phyloP scores from a whole-genome alignment of 352 stramenopile genomes.

The Aphanomyces cochlioides region DNA sequence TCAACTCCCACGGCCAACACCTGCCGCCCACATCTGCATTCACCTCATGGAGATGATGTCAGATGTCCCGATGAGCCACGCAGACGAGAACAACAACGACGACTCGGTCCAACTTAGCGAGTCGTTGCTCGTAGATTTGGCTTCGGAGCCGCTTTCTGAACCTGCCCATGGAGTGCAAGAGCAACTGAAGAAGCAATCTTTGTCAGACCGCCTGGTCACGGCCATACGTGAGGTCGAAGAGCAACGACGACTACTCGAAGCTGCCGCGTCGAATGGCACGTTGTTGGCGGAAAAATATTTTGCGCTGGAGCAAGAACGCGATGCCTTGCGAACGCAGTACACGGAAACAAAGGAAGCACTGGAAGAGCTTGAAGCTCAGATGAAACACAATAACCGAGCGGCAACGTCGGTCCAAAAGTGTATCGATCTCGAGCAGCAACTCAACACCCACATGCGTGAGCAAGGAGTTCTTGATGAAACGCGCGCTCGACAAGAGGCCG shows the following conservation, averaged over 20 bases:
- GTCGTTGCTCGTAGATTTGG: not conserved
- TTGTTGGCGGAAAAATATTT: conserved; percentile 24
- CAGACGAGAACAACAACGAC: not conserved
- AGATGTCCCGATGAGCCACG: not conserved
- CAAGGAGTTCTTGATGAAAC: conserved; percentile 1
- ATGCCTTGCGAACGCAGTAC: conserved; percentile 2
- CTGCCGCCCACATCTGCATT: not conserved
- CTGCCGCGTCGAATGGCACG: conserved; percentile 13
- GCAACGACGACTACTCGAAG: conserved; percentile 14
- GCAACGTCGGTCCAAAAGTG: conserved; percentile 19
- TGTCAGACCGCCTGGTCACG: not conserved
- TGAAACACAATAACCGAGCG: not conserved
- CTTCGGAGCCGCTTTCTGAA: not conserved
- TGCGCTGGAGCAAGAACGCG: conserved; percentile 13
- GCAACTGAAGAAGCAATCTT: not conserved
- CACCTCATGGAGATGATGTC: not conserved
- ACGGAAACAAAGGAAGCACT: not conserved
- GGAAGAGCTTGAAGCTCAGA: conserved; percentile 9
- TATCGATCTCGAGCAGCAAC: conserved; percentile 17
- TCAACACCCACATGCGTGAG: conserved; percentile 8
- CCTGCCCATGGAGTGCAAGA: not conserved
- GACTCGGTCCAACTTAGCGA: not conserved
- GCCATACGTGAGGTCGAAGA: conserved; percentile 16
- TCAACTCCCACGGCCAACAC: not conserved
- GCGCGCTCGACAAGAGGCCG: not conserved